Evolutionary conservation across 805 yeast species (phyloP).

Genomic region (Barnettozyma salicaria): DNA sequence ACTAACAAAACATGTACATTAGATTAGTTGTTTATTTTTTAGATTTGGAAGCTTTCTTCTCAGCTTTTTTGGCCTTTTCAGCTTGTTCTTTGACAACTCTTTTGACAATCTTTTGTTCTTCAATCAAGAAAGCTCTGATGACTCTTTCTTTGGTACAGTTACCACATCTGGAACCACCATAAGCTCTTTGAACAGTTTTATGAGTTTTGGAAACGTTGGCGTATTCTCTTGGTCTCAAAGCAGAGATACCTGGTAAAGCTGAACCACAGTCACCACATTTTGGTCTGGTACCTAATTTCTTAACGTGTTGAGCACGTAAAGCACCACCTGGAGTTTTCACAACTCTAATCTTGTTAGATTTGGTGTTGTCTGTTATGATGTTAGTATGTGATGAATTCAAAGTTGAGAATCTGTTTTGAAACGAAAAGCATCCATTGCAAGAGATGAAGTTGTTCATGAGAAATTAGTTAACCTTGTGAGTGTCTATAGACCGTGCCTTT

Average conservation of each 20-base stretch:
- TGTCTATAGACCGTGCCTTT: too few relatives aligned
- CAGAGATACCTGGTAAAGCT: slow-evolving; percentile 80
- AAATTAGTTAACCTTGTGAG: too few relatives aligned
- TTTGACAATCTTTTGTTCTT: slow-evolving; percentile 99
- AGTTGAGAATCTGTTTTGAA: not conserved
- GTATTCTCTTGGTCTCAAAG: slow-evolving; percentile 98
- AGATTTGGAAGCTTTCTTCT: slow-evolving; percentile 34
- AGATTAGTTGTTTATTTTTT: slow-evolving; percentile 19
- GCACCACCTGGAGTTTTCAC: slow-evolving; percentile 99
- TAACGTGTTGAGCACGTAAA: slow-evolving; percentile 95
- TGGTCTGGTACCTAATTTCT: slow-evolving; percentile 78
- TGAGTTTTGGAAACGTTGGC: slow-evolving; percentile 91
- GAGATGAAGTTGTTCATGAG: not conserved
- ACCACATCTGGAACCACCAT: slow-evolving; percentile 99
- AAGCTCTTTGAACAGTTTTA: slow-evolving; percentile 98
- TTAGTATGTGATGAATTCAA: slow-evolving; percentile 15
- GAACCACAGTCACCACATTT: slow-evolving; percentile 80
- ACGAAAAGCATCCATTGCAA: not conserved
- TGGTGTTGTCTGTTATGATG: slow-evolving; percentile 86
- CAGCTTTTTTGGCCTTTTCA: slow-evolving; percentile 73
- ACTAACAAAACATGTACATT: slow-evolving; percentile 1
- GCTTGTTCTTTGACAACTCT: slow-evolving; percentile 97
- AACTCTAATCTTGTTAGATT: slow-evolving; percentile 98
- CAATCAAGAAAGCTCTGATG: slow-evolving; percentile 98
- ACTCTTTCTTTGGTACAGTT: slow-evolving; percentile 99